phyloP scores from a whole-genome alignment of 2,329 filamentous ascomycete species.

The Botryotinia narcissicola region DNA sequence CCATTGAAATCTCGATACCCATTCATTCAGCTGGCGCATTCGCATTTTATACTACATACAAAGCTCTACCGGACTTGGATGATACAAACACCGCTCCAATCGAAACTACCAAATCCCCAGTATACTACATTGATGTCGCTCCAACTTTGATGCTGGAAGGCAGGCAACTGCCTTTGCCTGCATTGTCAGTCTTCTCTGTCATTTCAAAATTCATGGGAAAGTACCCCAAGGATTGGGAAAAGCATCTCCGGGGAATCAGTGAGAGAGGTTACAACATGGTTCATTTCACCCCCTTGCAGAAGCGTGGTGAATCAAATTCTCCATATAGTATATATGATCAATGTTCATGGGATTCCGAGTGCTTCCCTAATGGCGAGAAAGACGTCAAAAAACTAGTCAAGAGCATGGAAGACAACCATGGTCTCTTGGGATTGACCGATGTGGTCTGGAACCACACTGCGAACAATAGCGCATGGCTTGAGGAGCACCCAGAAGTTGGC shows the following conservation, averaged over 20 bases:
- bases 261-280: constrained; percentile 97
- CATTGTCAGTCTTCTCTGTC: constrained; percentile 86
- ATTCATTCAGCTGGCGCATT: constrained; percentile 83
- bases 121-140: constrained; percentile 92
- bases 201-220: constrained; percentile 98
- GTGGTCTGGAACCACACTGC: constrained; percentile 98
- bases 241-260: constrained; percentile 82
- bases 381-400: constrained; percentile 75
- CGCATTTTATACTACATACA: constrained; percentile 91
- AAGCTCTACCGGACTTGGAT: constrained; percentile 73
- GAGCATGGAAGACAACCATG: constrained; percentile 81
- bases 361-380: constrained; percentile 81
- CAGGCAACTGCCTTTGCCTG: constrained; percentile 74
- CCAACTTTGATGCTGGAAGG: constrained; percentile 75
- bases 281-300: constrained; percentile 92
- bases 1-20: constrained; percentile 84
- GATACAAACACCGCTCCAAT: constrained; percentile 47
- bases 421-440: constrained; percentile 84
- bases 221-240: constrained; percentile 87
- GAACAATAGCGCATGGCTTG: constrained; percentile 89
- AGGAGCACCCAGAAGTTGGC: constrained; percentile 90
- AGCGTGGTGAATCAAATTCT: constrained; percentile 86
- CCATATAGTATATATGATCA: constrained; percentile 97
- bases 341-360: constrained; percentile 74
- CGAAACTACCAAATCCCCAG: constrained; percentile 64